phyloP scores from a whole-genome alignment of 495 filamentous ascomycete genomes.

The Talaromyces adpressus region DNA sequence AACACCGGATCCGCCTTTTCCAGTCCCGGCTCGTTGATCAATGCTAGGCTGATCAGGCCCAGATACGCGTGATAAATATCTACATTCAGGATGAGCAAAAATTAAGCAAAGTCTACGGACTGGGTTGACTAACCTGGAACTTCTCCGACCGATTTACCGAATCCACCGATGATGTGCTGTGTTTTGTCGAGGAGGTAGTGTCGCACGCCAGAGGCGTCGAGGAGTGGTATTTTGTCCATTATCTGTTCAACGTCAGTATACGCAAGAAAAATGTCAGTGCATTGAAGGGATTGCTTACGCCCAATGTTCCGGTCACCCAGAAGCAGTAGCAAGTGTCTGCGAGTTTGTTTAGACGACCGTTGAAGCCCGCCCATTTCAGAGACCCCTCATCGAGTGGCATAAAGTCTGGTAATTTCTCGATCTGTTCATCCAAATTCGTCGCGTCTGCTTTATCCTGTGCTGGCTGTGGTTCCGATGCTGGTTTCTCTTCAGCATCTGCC shows the following conservation, averaged over 20 bases:
- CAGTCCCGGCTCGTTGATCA: slow-evolving; percentile 56
- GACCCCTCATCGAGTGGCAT: slow-evolving; percentile 19
- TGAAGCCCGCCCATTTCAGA: slow-evolving; percentile 62
- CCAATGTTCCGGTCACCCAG: slow-evolving; percentile 73
- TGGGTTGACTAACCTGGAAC: slow-evolving; percentile 50
- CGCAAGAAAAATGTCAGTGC: background rate
- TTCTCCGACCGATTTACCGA: slow-evolving; percentile 74
- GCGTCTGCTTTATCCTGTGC: background rate
- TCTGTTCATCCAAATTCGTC: slow-evolving; percentile 16
- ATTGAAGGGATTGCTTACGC: slow-evolving; percentile 29
- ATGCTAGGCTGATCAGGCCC: slow-evolving; percentile 70
- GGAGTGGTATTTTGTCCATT: slow-evolving; percentile 53
- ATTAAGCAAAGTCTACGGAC: background rate
- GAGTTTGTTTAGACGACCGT: slow-evolving; percentile 80
- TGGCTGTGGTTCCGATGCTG: slow-evolving; percentile 4
- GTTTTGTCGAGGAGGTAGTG: slow-evolving; percentile 79
- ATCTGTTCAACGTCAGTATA: slow-evolving; percentile 41
- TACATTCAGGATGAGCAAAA: slow-evolving; percentile 11
- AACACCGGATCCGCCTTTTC: slow-evolving; percentile 59
- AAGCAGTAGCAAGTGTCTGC: slow-evolving; percentile 93
- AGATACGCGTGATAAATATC: slow-evolving; percentile 90
- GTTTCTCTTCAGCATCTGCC: slow-evolving; percentile 29
- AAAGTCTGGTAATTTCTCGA: slow-evolving; percentile 29
- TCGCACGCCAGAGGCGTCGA: slow-evolving; percentile 54
- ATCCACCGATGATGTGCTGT: slow-evolving; percentile 88